phyloP scores from a whole-genome alignment of 495 filamentous ascomycete genomes.

The Aspergillus egyptiacus region DNA sequence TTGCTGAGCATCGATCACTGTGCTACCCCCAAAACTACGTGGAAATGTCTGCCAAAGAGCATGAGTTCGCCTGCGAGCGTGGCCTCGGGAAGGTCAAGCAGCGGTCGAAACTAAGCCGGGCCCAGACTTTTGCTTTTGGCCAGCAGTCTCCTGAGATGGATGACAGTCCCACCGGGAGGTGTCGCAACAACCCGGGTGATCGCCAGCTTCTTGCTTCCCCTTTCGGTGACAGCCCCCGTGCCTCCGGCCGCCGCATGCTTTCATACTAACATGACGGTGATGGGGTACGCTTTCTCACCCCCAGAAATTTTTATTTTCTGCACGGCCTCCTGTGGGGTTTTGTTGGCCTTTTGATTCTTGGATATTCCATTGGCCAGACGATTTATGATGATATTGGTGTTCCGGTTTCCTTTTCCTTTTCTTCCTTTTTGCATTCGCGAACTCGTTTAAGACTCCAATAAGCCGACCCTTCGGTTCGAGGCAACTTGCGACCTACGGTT shows the following conservation, averaged over 20 bases:
- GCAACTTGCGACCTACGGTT: background rate
- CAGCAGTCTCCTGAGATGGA: constrained; percentile 63
- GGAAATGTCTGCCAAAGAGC: constrained; percentile 86
- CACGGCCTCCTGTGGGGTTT: constrained; percentile 1
- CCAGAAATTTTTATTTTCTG: background rate
- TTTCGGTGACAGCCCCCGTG: constrained; percentile 51
- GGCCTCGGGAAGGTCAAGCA: constrained; percentile 84
- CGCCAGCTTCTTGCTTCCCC: constrained; percentile 42
- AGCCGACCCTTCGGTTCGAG: constrained; percentile 5
- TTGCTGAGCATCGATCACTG: constrained; percentile 62
- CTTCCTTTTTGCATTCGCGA: constrained; percentile 8
- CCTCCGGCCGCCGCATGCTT: constrained; percentile 62
- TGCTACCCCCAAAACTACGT: constrained; percentile 95
- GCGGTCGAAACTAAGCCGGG: constrained; percentile 74
- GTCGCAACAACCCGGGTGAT: constrained; percentile 39
- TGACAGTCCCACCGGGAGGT: constrained; percentile 70
- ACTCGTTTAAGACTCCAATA: constrained; percentile 8
- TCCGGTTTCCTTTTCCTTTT: no score
- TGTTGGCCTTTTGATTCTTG: constrained; percentile 3
- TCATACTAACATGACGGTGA: constrained; percentile 51
- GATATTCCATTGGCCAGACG: constrained; percentile 10
- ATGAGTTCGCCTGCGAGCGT: constrained; percentile 85
- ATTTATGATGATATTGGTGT: constrained; percentile 15
- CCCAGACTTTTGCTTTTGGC: constrained; percentile 91
- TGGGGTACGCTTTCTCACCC: constrained; percentile 1